These are phyloP conservation scores for Termitomyces sp. DNA, from an alignment of 768 basidiomycete species.

Conservation along the genomic window DNA sequence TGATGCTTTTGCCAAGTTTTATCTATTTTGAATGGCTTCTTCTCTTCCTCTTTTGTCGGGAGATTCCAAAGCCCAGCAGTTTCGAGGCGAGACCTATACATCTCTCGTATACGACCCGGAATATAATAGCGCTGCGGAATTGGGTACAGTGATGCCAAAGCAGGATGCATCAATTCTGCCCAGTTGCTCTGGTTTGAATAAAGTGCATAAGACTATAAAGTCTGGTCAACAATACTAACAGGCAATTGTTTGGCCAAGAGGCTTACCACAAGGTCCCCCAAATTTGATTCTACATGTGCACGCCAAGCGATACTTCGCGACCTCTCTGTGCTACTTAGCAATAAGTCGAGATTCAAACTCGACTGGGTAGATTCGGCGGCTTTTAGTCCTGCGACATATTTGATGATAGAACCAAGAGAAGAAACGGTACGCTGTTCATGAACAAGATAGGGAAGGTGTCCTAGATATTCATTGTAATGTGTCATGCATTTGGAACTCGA, in stretches of 20 bases:
- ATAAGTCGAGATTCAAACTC: conserved; percentile 44
- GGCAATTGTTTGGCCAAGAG: not conserved
- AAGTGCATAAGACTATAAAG: conserved; percentile 53
- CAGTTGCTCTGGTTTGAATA: conserved; percentile 67
- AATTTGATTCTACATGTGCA: conserved; percentile 59
- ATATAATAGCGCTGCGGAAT: conserved; percentile 75
- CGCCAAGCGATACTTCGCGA: conserved; percentile 59
- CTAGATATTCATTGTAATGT: conserved; percentile 29
- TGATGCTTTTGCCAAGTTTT: conserved; percentile 27
- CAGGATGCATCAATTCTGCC: conserved; percentile 47
- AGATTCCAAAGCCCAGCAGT: conserved; percentile 61
- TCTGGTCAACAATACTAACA: not conserved
- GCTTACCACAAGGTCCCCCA: conserved; percentile 73
- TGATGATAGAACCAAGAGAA: conserved; percentile 57
- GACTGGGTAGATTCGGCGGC: conserved; percentile 22
- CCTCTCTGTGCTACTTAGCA: conserved; percentile 41
- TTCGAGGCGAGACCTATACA: conserved; percentile 56
- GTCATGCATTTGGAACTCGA: not conserved
- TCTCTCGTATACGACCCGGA: conserved; percentile 55
- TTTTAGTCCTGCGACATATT: conserved; percentile 56
- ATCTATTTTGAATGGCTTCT: conserved; percentile 36
- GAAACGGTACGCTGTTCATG: conserved; percentile 51
- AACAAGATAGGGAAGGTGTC: conserved; percentile 68
- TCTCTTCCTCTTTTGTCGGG: conserved; percentile 38
- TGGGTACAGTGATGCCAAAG: conserved; percentile 54